Percentiles rank a stretch among this genome's conserved stretches.
Conservation (phyloP, 371 early-diverging fungal species). For the Capniomyces stellatus region DNA sequence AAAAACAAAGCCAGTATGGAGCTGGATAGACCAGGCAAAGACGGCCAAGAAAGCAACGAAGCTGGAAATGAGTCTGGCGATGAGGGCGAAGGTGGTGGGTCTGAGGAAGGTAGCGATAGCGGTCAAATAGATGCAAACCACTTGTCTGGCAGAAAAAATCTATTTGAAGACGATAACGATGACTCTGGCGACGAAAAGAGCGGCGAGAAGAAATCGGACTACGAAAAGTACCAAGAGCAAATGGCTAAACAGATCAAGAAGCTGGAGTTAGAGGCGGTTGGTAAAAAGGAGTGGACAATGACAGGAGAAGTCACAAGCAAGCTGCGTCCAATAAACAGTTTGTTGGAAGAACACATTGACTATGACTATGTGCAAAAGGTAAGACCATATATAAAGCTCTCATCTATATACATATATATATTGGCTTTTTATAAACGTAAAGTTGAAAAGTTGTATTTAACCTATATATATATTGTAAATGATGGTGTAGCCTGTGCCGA, state of each 20-base stretch:
- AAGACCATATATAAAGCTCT: background rate
- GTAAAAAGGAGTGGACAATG: constrained; percentile 71
- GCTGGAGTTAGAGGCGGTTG: constrained; percentile 72
- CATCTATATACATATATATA: constrained; percentile 2
- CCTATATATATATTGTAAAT: no score
- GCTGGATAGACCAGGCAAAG: background rate
- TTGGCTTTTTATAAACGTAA: no score
- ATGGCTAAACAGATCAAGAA: constrained; percentile 48
- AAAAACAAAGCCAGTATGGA: constrained; percentile 15
- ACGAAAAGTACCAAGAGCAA: constrained; percentile 52
- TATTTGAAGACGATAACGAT: constrained; percentile 15
- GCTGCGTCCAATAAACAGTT: constrained; percentile 75
- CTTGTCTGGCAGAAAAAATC: constrained; percentile 6
- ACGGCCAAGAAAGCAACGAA: background rate
- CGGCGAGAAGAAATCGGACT: constrained; percentile 33
- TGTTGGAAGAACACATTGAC: constrained; percentile 84
- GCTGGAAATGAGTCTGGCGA: constrained; percentile 6
- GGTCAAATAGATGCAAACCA: constrained; percentile 1
- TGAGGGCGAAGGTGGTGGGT: constrained; percentile 14
- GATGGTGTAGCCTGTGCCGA: constrained; percentile 54
- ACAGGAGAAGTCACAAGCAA: constrained; percentile 63
- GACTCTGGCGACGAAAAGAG: constrained; percentile 12
- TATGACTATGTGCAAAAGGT: constrained; percentile 66
- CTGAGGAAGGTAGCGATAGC: constrained; percentile 5
- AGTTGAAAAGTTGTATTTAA: no score